Evolutionary conservation across 2,329 filamentous ascomycete genomes (phyloP).

Genomic region (Cercospora sesami): DNA sequence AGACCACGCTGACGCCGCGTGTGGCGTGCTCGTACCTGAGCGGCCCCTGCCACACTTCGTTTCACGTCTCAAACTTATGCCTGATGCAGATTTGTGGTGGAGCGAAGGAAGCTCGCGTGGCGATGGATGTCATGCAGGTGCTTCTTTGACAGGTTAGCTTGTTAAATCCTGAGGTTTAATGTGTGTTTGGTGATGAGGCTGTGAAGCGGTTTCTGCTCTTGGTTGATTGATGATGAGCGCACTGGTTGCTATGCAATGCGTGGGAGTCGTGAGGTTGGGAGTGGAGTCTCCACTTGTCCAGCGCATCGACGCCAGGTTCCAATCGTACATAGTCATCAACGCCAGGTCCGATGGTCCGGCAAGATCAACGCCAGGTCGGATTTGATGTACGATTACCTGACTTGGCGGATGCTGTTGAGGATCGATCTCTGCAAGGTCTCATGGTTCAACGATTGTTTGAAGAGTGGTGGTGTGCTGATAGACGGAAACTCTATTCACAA

Average conservation of each 20-base stretch:
- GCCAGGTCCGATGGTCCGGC: not conserved
- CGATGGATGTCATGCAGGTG: not conserved
- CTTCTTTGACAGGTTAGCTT: not conserved
- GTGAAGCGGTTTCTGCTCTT: not conserved
- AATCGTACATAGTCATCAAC: not conserved
- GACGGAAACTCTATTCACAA: not conserved
- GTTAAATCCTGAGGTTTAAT: not conserved
- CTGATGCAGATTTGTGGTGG: not conserved
- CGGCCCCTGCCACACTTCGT: not conserved
- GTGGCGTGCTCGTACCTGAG: not conserved
- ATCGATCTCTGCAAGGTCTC: not conserved
- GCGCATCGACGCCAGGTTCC: constrained; percentile 10
- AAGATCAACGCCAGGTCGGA: not conserved
- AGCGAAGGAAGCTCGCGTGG: not conserved
- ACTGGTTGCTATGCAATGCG: not conserved
- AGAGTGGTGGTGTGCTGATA: not conserved
- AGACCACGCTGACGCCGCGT: not conserved
- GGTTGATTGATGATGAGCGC: not conserved
- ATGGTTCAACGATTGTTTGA: not conserved
- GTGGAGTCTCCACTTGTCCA: not conserved
- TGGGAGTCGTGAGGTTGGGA: not conserved
- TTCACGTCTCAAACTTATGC: not conserved
- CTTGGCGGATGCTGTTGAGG: not conserved
- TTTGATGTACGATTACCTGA: not conserved
- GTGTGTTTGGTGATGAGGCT: not conserved